Base-by-base conservation (phyloP, 768 basidiomycete species). In the Naganishia vaughanmartiniae region DNA sequence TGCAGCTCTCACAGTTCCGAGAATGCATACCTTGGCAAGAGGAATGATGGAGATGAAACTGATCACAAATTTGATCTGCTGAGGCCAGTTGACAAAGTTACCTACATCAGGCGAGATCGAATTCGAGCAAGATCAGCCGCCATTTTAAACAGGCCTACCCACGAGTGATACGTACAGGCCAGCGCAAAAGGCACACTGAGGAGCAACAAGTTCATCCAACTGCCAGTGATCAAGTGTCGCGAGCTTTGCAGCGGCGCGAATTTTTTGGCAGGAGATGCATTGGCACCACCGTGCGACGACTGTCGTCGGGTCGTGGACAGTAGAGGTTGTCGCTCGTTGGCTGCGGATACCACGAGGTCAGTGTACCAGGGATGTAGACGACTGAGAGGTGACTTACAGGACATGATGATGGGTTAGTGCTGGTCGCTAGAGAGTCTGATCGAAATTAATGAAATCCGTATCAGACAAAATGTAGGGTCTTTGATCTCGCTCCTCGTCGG, bases 21-120 rank as follows among this genome's bases (percentile, higher is more conserved):
- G 48, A 4, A 74, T 9, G 42, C 84, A 65, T 74, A 91, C 91
- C 84, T 89, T 90, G 31, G 92, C 93, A 33, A 96, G 85, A 31
- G 93, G 93, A 82, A 94, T 91, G 80, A 94, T 90, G 74, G 93
- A 87, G 7, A 91, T 86, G 67, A 89, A 74, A 15, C 90, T 90
- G 78, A 91, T 86, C 70, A 86, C 82, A 79, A 93, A 89, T 82
- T 87, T 89, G 63, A 74, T 75, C 54, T 72, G 74, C 30, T 78
- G 78, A 51, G 73, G 73, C 79, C 79, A 81, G 51, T 73, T 66
- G 19, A 78, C 72, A 26, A 39, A 34, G 17, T 81, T 78, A 71
- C 77, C 80, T 81, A 51, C 14, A 26, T 19, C 6, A 21, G 1
- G 33, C 24, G 3, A 54, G n/a, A 28, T 45, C 26, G 17, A 36